Evolutionary conservation across 192 early-diverging fungal genomes (phyloP), one percentile per base, ranked within the genome.

Genomic region (Lobosporangium transversale): DNA sequence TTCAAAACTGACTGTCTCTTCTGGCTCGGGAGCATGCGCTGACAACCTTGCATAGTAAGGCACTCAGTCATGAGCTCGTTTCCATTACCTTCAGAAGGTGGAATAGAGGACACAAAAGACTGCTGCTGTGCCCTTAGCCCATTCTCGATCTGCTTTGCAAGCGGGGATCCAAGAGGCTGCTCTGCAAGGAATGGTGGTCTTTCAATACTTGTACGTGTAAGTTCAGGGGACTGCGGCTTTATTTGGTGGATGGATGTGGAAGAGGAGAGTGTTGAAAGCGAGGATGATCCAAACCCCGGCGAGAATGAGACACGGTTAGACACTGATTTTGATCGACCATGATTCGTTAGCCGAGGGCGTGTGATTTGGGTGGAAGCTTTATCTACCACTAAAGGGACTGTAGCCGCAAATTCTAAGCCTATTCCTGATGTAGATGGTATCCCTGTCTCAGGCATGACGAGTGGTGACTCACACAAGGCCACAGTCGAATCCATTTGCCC

Each of bases 251-350:
- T 53, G 1, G 73, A 62, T 7, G 53, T 47, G 1, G 63, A 44
- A 1, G 73, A 67, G 3, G 73, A 76, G 1, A 66, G 36, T 10
- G 57, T 24, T 12, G 73, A 67, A 21, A 66, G 53, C 3, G 62
- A 24, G n/a, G 56, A 29, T 0, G 32, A 5, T 26, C 57, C 56
- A 9, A 63, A 71, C 15, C 60, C 58, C 15, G 62, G 71, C 4
- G 63, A 57, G 58, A 76, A 76, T 8, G 73, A 76, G 15, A 76
- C 59, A 36, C 73, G 62, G 29, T 76, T 76, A 0, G 73, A 65
- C 9, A 58, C 73, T 14, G 73, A 76, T 29, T 76, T 76, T 0
- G 73, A 76, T 11, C 73, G 73, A 35, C 73, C 73, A 52, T 76
- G 73, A 35, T 76, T 76, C 53, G 32, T 60, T 24, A 55, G 29